These are phyloP conservation scores for Aspergillus avenaceus DNA, from an alignment of 495 filamentous ascomycete genomes.

Conservation along the genomic window DNA sequence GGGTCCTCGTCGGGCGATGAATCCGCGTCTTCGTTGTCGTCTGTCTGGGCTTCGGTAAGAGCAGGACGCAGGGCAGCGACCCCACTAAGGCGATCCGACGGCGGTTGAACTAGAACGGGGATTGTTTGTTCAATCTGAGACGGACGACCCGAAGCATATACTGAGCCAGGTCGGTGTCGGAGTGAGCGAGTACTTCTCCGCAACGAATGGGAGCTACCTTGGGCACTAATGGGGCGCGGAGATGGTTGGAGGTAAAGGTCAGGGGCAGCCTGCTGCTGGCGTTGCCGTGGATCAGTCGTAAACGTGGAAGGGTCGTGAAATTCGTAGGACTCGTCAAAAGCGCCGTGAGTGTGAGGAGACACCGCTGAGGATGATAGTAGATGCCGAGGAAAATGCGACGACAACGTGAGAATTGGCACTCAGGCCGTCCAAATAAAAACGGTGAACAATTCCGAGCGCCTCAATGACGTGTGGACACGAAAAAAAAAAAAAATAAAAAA, in stretches of 20 bases:
- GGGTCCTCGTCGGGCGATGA: slow-evolving; percentile 34
- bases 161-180: slow-evolving; percentile 34
- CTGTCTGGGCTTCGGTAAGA: slow-evolving; percentile 35
- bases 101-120: slow-evolving; percentile 21
- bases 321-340: slow-evolving; percentile 59
- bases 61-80: slow-evolving; percentile 30
- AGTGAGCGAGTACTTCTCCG: slow-evolving; percentile 44
- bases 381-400: slow-evolving; percentile 18
- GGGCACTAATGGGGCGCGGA: slow-evolving; percentile 48
- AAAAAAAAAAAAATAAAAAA: not conserved
- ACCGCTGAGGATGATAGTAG: slow-evolving; percentile 30
- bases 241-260: slow-evolving; percentile 26
- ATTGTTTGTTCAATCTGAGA: slow-evolving; percentile 26
- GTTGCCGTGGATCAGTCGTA: slow-evolving; percentile 52
- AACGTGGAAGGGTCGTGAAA: slow-evolving; percentile 47
- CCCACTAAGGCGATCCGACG: slow-evolving; percentile 13
- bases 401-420: slow-evolving; percentile 32
- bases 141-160: slow-evolving; percentile 26
- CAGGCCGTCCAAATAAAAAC: not conserved
- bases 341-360: slow-evolving; percentile 34
- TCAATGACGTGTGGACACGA: not conserved
- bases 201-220: slow-evolving; percentile 45
- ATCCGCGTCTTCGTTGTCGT: slow-evolving; percentile 25
- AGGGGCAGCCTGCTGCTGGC: slow-evolving; percentile 50
- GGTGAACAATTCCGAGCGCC: not conserved